A percentile compares a stretch with the other conserved stretches of the same genome.
Conservation (phyloP, 164 flowering plant species). For the Umbellularia californica region DNA sequence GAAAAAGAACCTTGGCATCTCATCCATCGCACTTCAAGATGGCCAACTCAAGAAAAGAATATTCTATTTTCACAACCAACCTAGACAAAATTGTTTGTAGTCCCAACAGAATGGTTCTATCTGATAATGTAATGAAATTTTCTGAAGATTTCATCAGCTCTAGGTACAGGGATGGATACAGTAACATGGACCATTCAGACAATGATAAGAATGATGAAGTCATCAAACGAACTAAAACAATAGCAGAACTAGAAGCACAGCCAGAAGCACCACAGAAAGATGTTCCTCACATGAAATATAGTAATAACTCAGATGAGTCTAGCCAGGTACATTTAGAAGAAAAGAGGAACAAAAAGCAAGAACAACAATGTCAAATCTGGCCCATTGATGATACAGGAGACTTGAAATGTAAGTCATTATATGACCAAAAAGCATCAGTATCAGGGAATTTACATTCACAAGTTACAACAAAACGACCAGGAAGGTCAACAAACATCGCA, state of each 20-base stretch:
- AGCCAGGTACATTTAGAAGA: conserved; percentile 17
- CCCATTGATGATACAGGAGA: conserved; percentile 12
- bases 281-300: neutral
- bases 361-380: conserved; percentile 9
- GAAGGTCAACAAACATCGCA: neutral
- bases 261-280: neutral
- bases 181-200: neutral
- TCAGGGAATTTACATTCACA: neutral
- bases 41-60: neutral
- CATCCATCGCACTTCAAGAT: conserved; percentile 11
- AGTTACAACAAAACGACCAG: neutral
- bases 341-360: conserved; percentile 17
- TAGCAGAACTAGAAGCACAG: neutral
- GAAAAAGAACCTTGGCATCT: conserved; percentile 17
- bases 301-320: conserved; percentile 33
- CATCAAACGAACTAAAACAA: neutral
- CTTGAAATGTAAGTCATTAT: neutral
- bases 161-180: neutral
- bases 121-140: neutral
- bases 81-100: neutral
- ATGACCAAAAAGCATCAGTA: conserved; percentile 15
- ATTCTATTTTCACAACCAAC: neutral
- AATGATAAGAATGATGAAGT: neutral
- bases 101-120: neutral
- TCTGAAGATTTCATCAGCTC: neutral